Conservation (phyloP, 768 basidiomycete genomes). For the Suillus lakei region DNA sequence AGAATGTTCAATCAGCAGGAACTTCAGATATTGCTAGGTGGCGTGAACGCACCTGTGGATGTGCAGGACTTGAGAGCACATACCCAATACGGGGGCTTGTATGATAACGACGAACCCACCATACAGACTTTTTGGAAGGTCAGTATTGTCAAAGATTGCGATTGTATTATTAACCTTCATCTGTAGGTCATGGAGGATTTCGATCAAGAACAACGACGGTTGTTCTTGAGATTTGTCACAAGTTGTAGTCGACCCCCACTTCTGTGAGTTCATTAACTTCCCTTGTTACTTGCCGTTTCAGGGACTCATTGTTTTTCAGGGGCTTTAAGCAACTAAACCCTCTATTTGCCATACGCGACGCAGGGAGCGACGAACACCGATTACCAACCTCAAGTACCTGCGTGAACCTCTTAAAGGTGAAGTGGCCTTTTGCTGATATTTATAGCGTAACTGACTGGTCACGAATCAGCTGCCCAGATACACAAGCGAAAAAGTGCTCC, state of each 20-base stretch:
- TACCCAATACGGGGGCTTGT: constrained; percentile 84
- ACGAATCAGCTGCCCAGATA: constrained; percentile 71
- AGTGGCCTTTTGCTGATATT: constrained; percentile 9
- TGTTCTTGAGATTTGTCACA: constrained; percentile 89
- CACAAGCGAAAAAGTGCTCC: constrained; percentile 61
- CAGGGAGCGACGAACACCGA: constrained; percentile 71
- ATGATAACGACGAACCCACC: constrained; percentile 69
- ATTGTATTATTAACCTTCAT: constrained; percentile 4
- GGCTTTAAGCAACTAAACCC: constrained; percentile 90
- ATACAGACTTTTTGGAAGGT: constrained; percentile 87
- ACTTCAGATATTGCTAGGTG: constrained; percentile 89
- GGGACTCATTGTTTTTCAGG: constrained; percentile 35
- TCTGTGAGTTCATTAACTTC: constrained; percentile 52
- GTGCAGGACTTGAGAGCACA: constrained; percentile 78
- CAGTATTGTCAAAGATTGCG: constrained; percentile 3
- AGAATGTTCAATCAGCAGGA: constrained; percentile 99
- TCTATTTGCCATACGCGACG: constrained; percentile 86
- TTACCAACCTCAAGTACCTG: constrained; percentile 85
- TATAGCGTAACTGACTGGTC: constrained; percentile 9
- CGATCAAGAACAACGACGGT: constrained; percentile 76
- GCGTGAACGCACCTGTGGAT: constrained; percentile 84
- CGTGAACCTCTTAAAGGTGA: constrained; percentile 88
- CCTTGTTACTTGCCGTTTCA: not conserved
- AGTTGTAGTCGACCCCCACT: constrained; percentile 90
- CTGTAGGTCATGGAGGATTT: constrained; percentile 76